Percentiles rank a stretch among this genome's conserved stretches.
Evolutionary conservation across 495 filamentous ascomycete genomes (phyloP).

Genomic region (Aspergillus sclerotiicarbonarius): DNA sequence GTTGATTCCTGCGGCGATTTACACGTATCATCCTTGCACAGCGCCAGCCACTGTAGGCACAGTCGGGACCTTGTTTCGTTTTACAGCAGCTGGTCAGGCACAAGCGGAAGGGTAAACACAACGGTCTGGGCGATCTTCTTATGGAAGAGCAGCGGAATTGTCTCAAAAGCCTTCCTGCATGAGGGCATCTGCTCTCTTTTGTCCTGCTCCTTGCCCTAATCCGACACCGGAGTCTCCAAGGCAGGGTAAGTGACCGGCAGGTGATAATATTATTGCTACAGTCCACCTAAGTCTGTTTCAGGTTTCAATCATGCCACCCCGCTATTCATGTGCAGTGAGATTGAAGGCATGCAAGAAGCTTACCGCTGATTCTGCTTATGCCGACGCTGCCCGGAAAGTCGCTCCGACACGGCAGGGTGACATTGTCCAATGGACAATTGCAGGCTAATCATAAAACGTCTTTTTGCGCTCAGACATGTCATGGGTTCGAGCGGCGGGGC

Average conservation of each 20-base stretch:
- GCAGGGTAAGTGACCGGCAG: constrained; percentile 10
- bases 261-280: constrained; percentile 4
- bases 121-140: constrained; percentile 1
- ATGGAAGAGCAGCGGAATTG: background rate
- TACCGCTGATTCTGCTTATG: constrained; percentile 5
- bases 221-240: constrained; percentile 1
- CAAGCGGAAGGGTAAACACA: constrained; percentile 8
- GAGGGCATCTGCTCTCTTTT: background rate
- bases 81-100: constrained; percentile 3
- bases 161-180: background rate
- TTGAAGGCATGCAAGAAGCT: constrained; percentile 3
- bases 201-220: background rate
- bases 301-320: constrained; percentile 10
- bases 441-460: background rate
- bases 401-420: background rate
- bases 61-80: constrained; percentile 9
- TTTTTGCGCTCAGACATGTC: background rate
- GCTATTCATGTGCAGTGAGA: background rate
- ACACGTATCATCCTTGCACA: constrained; percentile 11
- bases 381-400: background rate
- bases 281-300: constrained; percentile 1
- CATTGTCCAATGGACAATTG: background rate
- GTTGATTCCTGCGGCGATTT: background rate
- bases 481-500: background rate
- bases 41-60: constrained; percentile 4